phyloP scores from a whole-genome alignment of 208 protist genomes.

The Porcisia hertigi region DNA sequence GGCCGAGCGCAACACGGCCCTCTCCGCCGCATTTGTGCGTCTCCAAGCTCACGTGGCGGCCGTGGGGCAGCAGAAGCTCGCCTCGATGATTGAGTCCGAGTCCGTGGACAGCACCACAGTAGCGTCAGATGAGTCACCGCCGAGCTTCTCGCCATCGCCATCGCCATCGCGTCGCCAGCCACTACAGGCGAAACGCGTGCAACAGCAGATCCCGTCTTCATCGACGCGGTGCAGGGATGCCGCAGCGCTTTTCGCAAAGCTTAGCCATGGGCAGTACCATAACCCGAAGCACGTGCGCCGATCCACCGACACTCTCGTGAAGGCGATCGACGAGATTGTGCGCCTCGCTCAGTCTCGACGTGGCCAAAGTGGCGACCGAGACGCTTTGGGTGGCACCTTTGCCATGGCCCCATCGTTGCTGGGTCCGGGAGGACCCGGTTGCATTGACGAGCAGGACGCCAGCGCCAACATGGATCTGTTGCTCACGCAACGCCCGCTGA shows the following conservation, averaged over 20 bases:
- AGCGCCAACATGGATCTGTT: slow-evolving; percentile 12
- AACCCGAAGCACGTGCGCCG: slow-evolving; percentile 31
- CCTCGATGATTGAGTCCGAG: slow-evolving; percentile 11
- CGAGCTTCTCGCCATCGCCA: background rate
- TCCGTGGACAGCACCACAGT: slow-evolving; percentile 19
- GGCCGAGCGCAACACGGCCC: slow-evolving; percentile 46
- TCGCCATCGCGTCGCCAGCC: slow-evolving; percentile 5
- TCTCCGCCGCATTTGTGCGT: slow-evolving; percentile 45
- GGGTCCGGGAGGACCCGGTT: background rate
- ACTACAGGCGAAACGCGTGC: slow-evolving; percentile 2
- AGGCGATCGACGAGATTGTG: slow-evolving; percentile 32
- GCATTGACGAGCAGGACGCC: slow-evolving; percentile 6
- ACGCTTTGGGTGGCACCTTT: slow-evolving; percentile 17
- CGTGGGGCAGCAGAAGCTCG: slow-evolving; percentile 23
- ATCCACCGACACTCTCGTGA: slow-evolving; percentile 23
- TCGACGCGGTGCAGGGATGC: slow-evolving; percentile 1
- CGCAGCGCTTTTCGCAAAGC: slow-evolving; percentile 18
- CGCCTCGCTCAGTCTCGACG: slow-evolving; percentile 17
- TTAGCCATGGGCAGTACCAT: slow-evolving; percentile 24
- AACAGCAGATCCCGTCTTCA: background rate
- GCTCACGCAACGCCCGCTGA: slow-evolving; percentile 6
- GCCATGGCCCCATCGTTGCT: slow-evolving; percentile 16
- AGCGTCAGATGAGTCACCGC: slow-evolving; percentile 6
- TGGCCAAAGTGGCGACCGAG: slow-evolving; percentile 6
- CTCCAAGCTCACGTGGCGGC: slow-evolving; percentile 34